Evolutionary conservation across 805 yeast species (phyloP).

Genomic region (Wickerhamomyces kurtzmanii): DNA sequence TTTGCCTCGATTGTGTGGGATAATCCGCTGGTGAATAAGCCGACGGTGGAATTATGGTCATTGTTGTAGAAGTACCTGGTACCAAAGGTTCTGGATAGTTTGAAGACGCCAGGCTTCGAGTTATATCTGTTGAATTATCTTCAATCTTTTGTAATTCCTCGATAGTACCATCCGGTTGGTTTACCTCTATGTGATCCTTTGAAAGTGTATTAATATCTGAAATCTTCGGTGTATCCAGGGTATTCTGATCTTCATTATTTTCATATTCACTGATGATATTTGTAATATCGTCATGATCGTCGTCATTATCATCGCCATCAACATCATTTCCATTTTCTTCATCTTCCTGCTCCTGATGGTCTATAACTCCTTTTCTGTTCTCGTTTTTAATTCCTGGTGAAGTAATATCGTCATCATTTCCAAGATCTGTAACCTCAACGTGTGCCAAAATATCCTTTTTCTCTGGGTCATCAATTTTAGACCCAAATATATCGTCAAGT

Average conservation of each 20-base stretch:
- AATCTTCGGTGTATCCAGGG: constrained; percentile 1
- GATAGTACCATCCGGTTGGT: constrained; percentile 8
- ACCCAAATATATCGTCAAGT: neutral
- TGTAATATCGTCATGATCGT: too few relatives aligned
- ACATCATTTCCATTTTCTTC: neutral
- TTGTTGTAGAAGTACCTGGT: too few relatives aligned
- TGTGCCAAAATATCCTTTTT: too few relatives aligned
- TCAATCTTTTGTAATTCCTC: constrained; percentile 11
- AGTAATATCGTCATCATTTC: neutral
- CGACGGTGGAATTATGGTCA: too few relatives aligned
- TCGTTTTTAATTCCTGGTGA: neutral
- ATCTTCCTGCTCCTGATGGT: constrained; percentile 8
- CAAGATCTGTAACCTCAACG: neutral
- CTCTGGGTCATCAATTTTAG: too few relatives aligned
- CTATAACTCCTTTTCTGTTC: constrained; percentile 2
- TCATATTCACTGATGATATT: too few relatives aligned
- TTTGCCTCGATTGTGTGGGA: too few relatives aligned
- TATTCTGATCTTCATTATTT: too few relatives aligned
- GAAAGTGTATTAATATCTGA: neutral
- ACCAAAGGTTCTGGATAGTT: too few relatives aligned
- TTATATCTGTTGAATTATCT: neutral
- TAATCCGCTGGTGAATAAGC: too few relatives aligned
- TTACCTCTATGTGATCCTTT: neutral
- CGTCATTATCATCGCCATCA: too few relatives aligned
- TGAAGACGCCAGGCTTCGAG: too few relatives aligned